These are phyloP conservation scores for Corchorus capsularis DNA, from an alignment of 345 rosid genomes.

Conservation along the genomic window DNA sequence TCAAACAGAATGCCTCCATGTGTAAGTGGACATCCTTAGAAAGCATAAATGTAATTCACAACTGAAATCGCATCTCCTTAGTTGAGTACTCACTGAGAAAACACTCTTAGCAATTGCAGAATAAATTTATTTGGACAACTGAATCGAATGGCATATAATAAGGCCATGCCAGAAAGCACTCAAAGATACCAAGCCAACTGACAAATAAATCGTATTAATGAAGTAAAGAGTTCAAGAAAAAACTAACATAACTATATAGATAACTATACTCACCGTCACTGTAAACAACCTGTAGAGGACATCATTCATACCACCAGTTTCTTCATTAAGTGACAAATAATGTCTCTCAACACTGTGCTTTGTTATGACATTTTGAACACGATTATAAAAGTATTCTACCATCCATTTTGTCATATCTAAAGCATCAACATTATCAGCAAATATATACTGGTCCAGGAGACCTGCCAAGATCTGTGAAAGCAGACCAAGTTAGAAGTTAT, in stretches of 20 bases:
- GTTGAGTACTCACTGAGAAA: neutral
- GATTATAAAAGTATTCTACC: conserved; percentile 82
- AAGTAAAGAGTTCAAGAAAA: neutral
- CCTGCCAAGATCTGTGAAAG: conserved; percentile 81
- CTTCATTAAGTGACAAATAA: conserved; percentile 81
- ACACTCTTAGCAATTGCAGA: too few species aligned
- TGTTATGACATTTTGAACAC: conserved; percentile 76
- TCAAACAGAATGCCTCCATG: neutral
- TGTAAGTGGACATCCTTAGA: neutral
- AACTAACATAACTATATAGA: neutral
- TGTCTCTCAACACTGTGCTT: conserved; percentile 64
- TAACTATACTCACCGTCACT: conserved; percentile 51
- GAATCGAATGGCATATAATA: neutral
- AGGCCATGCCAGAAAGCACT: neutral
- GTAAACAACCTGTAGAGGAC: conserved; percentile 71
- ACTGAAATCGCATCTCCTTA: neutral
- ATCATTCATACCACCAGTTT: conserved; percentile 99
- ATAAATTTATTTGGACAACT: too few species aligned
- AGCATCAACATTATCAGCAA: conserved; percentile 67
- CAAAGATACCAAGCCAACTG: neutral
- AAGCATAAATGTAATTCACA: neutral
- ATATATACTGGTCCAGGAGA: conserved; percentile 74
- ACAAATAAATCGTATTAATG: neutral
- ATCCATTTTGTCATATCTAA: conserved; percentile 74
- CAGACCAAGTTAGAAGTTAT: conserved; percentile 17